phyloP scores from a whole-genome alignment of 2,329 filamentous ascomycete genomes.

The Nannizzia gypsea region DNA sequence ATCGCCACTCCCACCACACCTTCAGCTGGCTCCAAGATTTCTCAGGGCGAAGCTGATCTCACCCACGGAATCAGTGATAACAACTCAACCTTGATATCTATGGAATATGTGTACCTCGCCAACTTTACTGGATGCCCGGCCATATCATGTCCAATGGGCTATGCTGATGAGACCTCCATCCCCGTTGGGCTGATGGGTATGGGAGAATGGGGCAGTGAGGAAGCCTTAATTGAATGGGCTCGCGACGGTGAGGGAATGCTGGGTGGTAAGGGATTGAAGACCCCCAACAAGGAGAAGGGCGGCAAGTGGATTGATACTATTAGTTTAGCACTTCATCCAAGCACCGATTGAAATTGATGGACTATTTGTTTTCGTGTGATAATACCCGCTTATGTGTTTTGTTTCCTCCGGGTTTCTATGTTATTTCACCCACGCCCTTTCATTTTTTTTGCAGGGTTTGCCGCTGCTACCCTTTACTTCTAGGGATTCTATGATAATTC shows the following conservation, averaged over 20 bases:
- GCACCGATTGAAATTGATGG: not conserved
- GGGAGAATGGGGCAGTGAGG: constrained; percentile 45
- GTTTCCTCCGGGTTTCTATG: not conserved
- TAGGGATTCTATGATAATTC: not conserved
- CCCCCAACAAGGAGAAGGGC: constrained; percentile 19
- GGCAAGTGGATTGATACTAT: constrained; percentile 31
- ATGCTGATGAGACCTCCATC: constrained; percentile 39
- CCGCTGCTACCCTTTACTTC: not conserved
- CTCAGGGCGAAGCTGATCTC: constrained; percentile 47
- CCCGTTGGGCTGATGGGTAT: constrained; percentile 45
- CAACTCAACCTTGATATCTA: constrained; percentile 60
- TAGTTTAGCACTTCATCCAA: not conserved
- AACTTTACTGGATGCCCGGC: constrained; percentile 73
- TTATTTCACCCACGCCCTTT: not conserved
- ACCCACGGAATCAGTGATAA: constrained; percentile 57
- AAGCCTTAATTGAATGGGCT: constrained; percentile 41
- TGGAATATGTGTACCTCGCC: constrained; percentile 77
- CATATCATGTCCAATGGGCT: constrained; percentile 63
- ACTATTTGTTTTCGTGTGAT: not conserved
- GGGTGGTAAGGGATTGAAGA: constrained; percentile 23
- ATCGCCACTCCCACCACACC: constrained; percentile 70
- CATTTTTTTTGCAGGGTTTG: not conserved
- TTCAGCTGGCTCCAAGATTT: constrained; percentile 60
- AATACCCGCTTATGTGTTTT: not conserved
- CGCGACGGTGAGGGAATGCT: constrained; percentile 41